These are phyloP conservation scores for Mallotus japonicus DNA, from an alignment of 441 rosid species.

Conservation along the genomic window DNA sequence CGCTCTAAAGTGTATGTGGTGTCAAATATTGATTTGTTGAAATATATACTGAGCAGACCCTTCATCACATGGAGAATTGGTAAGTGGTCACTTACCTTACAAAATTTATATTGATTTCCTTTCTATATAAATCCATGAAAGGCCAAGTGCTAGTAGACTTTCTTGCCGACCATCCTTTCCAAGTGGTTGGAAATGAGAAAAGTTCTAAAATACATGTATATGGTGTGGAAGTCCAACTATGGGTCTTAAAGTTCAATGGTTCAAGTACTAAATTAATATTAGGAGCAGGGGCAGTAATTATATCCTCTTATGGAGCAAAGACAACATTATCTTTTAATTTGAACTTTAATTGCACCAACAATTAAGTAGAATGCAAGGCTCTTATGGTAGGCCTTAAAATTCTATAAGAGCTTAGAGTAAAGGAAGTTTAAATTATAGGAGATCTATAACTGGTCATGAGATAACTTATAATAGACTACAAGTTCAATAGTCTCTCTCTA, in stretches of 20 bases:
- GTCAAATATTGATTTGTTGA: not conserved
- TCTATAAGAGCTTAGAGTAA: not conserved
- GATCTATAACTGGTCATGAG: too few relatives aligned
- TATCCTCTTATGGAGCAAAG: not conserved
- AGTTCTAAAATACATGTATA: not conserved
- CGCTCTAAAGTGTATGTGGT: not conserved
- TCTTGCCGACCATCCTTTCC: not conserved
- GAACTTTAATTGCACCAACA: not conserved
- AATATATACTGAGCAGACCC: too few relatives aligned
- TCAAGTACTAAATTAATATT: not conserved
- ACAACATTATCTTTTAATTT: not conserved
- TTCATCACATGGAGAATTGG: not conserved
- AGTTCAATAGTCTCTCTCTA: too few relatives aligned
- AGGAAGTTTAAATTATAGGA: not conserved
- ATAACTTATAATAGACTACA: too few relatives aligned
- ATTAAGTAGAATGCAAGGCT: not conserved
- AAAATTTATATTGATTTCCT: not conserved
- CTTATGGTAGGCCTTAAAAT: not conserved
- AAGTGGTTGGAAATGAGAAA: not conserved
- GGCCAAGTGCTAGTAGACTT: not conserved
- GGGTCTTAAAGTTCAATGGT: not conserved
- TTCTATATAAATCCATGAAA: not conserved
- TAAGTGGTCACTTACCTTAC: not conserved
- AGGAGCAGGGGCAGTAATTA: not conserved
- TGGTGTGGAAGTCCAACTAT: not conserved